These are phyloP conservation scores for Salvia hispanica DNA, from an alignment of 257 asterid species.

Conservation along the genomic window DNA sequence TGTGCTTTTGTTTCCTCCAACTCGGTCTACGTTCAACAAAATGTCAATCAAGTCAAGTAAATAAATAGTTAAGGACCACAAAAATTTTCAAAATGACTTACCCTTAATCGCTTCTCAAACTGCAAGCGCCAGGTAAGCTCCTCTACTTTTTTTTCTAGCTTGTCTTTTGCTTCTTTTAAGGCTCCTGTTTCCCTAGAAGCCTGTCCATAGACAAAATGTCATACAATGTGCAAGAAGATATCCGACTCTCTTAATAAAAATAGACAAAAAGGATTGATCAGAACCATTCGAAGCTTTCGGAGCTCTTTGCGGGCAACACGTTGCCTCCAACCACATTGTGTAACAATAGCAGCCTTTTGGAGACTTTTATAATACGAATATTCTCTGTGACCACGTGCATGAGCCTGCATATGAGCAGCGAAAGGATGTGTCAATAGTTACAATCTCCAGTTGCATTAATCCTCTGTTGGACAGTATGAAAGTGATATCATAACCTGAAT, in stretches of 20 bases:
- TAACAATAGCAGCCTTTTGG: conserved; percentile 74
- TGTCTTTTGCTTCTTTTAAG: conserved; percentile 93
- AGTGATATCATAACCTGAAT: conserved; percentile 68
- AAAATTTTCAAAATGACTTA: conserved; percentile 33
- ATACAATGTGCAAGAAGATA: conserved; percentile 28
- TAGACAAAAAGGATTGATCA: conserved; percentile 27
- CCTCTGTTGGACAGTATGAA: conserved; percentile 19
- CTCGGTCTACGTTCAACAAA: conserved; percentile 69
- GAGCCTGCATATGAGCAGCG: conserved; percentile 63
- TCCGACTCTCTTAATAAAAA: conserved; percentile 25
- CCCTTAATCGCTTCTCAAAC: conserved; percentile 94
- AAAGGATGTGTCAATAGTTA: conserved; percentile 22
- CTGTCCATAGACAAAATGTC: conserved; percentile 44
- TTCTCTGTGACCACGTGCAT: conserved; percentile 63
- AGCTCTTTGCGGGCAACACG: conserved; percentile 94
- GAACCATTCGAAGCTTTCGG: conserved; percentile 85
- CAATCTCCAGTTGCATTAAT: conserved; percentile 30
- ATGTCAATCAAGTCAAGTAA: conserved; percentile 27
- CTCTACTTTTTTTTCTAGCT: conserved; percentile 97
- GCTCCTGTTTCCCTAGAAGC: conserved; percentile 98
- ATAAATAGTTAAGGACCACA: conserved; percentile 26
- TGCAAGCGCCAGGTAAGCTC: conserved; percentile 99
- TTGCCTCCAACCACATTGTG: conserved; percentile 96
- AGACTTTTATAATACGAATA: conserved; percentile 73
- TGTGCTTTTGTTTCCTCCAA: conserved; percentile 94